Conservation (phyloP, 129 eudicot genomes). For the Ambrosia trifida region DNA sequence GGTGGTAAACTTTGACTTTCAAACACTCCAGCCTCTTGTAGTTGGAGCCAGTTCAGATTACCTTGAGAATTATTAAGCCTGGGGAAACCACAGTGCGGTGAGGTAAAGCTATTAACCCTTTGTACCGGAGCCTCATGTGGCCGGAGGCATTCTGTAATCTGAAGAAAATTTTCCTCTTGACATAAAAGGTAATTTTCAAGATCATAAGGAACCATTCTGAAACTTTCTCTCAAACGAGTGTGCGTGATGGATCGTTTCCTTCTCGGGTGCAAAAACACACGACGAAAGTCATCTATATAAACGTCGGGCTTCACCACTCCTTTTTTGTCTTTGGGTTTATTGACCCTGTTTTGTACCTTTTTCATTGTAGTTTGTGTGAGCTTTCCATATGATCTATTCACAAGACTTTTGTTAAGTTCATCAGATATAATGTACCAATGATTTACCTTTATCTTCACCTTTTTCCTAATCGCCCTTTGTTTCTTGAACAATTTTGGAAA, state of each 20-base stretch:
- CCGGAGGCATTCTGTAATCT: slow-evolving; percentile 1
- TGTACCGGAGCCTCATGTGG: slow-evolving; percentile 24
- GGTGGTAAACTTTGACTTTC: slow-evolving; percentile 28
- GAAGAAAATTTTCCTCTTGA: slow-evolving; percentile 22
- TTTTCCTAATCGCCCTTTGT: slow-evolving; percentile 31
- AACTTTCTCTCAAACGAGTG: slow-evolving; percentile 12
- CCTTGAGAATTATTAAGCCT: slow-evolving; percentile 3
- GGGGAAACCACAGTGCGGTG: not conserved
- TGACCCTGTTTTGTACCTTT: not conserved
- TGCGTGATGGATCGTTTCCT: slow-evolving; percentile 25
- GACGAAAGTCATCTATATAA: not conserved
- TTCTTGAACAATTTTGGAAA: slow-evolving; percentile 42
- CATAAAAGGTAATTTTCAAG: not conserved
- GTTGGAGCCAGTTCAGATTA: slow-evolving; percentile 9
- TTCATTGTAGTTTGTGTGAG: not conserved
- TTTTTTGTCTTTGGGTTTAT: slow-evolving; percentile 27
- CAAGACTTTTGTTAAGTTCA: slow-evolving; percentile 12
- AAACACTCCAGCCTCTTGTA: slow-evolving; percentile 20
- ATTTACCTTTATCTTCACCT: slow-evolving; percentile 12
- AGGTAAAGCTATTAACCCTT: slow-evolving; percentile 21
- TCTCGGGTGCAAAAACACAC: slow-evolving; percentile 17
- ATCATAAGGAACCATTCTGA: not conserved
- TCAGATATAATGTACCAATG: not conserved
- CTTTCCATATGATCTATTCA: slow-evolving; percentile 15
- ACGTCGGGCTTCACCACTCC: not conserved